Evolutionary conservation across 2,329 filamentous ascomycete genomes (phyloP).

Genomic region (Davidsoniella eucalypti): DNA sequence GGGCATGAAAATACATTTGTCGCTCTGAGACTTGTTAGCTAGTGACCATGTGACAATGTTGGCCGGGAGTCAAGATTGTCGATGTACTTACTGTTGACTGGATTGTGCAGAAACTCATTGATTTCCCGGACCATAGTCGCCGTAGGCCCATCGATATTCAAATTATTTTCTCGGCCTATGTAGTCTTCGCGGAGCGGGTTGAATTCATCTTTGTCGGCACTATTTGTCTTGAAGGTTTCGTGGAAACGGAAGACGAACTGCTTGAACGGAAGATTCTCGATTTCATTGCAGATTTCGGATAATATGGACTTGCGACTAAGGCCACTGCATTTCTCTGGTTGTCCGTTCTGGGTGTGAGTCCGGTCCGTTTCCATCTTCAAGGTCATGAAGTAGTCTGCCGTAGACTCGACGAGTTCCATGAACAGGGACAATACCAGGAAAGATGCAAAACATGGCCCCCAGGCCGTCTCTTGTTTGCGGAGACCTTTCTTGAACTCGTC

Average conservation of each 20-base stretch:
- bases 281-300: conserved; percentile 27
- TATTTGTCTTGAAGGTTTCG: conserved; percentile 41
- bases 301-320: conserved; percentile 18
- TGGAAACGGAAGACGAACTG: conserved; percentile 46
- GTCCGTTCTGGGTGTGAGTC: too few species aligned
- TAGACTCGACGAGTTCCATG: conserved; percentile 39
- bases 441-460: conserved; percentile 39
- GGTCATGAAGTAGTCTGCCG: conserved; percentile 23
- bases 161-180: conserved; percentile 19
- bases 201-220: conserved; percentile 33
- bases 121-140: too few species aligned
- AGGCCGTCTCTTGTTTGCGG: conserved; percentile 36
- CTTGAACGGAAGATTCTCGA: conserved; percentile 43
- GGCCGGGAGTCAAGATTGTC: too few species aligned
- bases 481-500: conserved; percentile 35
- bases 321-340: conserved; percentile 14
- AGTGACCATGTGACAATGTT: too few species aligned
- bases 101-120: too few species aligned
- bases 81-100: too few species aligned
- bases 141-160: too few species aligned
- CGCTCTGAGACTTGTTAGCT: too few species aligned
- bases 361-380: too few species aligned
- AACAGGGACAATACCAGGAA: conserved; percentile 41
- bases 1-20: too few species aligned
- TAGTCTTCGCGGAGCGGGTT: conserved; percentile 32